Percentiles rank a stretch among this genome's conserved stretches.
phyloP scores from a whole-genome alignment of 2,329 filamentous ascomycete species.

The Aspergillus texensis region DNA sequence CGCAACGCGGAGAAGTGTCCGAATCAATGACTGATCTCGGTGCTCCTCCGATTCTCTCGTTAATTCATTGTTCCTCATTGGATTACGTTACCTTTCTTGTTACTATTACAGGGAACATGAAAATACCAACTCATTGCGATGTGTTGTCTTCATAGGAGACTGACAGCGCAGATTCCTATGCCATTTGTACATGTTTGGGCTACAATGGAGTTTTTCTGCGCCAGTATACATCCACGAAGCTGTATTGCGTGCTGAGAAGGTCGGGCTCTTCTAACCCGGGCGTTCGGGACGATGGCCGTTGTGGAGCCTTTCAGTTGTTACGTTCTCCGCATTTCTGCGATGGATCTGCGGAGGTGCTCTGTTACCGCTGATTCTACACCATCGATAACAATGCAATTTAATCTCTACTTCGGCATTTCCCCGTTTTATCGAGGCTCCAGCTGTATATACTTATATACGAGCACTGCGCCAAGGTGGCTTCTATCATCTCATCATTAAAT shows the following conservation, averaged over 20 bases:
- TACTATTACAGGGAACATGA: background rate
- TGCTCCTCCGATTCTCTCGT: slow-evolving; percentile 1
- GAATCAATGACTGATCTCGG: background rate
- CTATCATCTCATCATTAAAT: background rate
- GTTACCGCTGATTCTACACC: background rate
- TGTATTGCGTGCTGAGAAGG: background rate
- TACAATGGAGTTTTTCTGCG: too few relatives aligned
- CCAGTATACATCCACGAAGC: background rate
- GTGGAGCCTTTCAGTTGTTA: slow-evolving; percentile 6
- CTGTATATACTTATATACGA: background rate
- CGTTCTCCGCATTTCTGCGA: slow-evolving; percentile 16
- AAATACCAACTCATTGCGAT: background rate
- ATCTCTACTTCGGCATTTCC: background rate
- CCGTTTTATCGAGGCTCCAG: background rate
- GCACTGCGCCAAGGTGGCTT: background rate
- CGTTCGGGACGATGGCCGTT: slow-evolving; percentile 5
- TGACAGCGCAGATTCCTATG: background rate
- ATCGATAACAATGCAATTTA: background rate
- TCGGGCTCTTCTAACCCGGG: background rate
- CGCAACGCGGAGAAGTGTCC: background rate
- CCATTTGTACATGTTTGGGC: background rate
- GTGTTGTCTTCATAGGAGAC: background rate
- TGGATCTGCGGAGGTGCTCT: slow-evolving; percentile 9
- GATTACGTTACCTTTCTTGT: background rate
- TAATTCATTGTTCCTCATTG: slow-evolving; percentile 4